These are phyloP conservation scores for Pyrenula aspistea DNA, from an alignment of 495 filamentous ascomycete genomes.

Conservation along the genomic window DNA sequence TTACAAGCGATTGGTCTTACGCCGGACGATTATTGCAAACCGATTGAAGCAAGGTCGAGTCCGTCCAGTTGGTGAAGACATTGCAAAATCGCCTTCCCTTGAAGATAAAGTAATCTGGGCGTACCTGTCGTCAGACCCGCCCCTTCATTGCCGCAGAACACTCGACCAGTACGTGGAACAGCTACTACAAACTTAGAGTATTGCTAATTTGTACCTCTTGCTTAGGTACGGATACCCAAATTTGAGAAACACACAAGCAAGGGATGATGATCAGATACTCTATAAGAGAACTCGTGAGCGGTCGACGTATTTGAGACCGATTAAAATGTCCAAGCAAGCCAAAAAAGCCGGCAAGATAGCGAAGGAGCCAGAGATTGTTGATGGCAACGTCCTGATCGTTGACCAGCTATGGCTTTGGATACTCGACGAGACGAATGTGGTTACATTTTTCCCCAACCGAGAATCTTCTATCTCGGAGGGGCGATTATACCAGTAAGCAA, in stretches of 20 bases:
- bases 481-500: constrained; percentile 38
- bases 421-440: constrained; percentile 44
- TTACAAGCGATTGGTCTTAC: constrained; percentile 45
- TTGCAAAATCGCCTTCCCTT: constrained; percentile 35
- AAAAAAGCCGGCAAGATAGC: background rate
- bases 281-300: constrained; percentile 52
- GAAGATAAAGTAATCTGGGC: constrained; percentile 54
- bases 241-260: constrained; percentile 44
- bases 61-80: constrained; percentile 39
- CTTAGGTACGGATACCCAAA: constrained; percentile 54
- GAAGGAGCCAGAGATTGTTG: constrained; percentile 21
- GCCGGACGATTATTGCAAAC: constrained; percentile 44
- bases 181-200: too few species aligned
- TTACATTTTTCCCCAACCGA: constrained; percentile 45
- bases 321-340: background rate
- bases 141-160: constrained; percentile 51
- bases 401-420: constrained; percentile 62
- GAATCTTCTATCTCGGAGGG: constrained; percentile 34
- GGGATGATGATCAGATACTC: constrained; percentile 60
- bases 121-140: constrained; percentile 50
- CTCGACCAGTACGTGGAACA: constrained; percentile 61
- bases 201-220: too few species aligned
- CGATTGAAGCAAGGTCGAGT: constrained; percentile 44
- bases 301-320: constrained; percentile 1
- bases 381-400: constrained; percentile 56